A percentile compares a stretch with the other conserved stretches of the same genome.
phyloP scores from a whole-genome alignment of 2,329 filamentous ascomycete species.

The Calycina herbarum region DNA sequence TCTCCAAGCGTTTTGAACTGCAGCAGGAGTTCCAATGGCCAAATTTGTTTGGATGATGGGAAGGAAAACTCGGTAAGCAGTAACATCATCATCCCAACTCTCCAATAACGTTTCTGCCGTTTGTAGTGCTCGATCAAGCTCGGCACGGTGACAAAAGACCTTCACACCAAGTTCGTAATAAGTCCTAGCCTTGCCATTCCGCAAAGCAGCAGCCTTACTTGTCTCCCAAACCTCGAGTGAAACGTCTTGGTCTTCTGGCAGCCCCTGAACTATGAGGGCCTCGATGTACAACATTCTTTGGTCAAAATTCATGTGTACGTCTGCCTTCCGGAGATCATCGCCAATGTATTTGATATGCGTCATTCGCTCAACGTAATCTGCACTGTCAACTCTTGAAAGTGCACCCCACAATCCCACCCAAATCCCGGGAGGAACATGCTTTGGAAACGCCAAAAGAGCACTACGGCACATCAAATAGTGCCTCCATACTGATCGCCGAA shows the following conservation, averaged over 20 bases:
- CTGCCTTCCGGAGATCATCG: slow-evolving; percentile 64
- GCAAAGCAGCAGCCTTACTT: slow-evolving; percentile 40
- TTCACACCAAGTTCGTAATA: slow-evolving; percentile 67
- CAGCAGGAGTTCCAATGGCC: slow-evolving; percentile 49
- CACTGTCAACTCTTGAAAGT: slow-evolving; percentile 48
- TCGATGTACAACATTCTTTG: slow-evolving; percentile 70
- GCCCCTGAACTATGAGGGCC: slow-evolving; percentile 60
- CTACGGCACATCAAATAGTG: slow-evolving; percentile 51
- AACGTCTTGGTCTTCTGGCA: slow-evolving; percentile 49
- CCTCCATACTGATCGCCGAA: slow-evolving; percentile 44
- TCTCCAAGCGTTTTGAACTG: slow-evolving; percentile 61
- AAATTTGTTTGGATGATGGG: slow-evolving; percentile 67
- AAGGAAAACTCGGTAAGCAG: slow-evolving; percentile 58
- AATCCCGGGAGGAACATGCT: slow-evolving; percentile 57
- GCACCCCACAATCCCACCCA: slow-evolving; percentile 69
- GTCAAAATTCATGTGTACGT: slow-evolving; percentile 51
- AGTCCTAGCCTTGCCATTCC: slow-evolving; percentile 36
- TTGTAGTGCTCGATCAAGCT: slow-evolving; percentile 59
- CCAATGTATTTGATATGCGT: slow-evolving; percentile 61
- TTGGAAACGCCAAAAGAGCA: slow-evolving; percentile 47
- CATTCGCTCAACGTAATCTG: slow-evolving; percentile 55
- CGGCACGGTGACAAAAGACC: slow-evolving; percentile 59
- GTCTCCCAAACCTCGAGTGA: slow-evolving; percentile 39
- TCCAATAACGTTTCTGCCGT: slow-evolving; percentile 54
- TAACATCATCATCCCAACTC: slow-evolving; percentile 41